Percentiles rank a stretch among this genome's conserved stretches.
Conservation (phyloP, 2,329 filamentous ascomycete genomes). For the Capronia epimyces region DNA sequence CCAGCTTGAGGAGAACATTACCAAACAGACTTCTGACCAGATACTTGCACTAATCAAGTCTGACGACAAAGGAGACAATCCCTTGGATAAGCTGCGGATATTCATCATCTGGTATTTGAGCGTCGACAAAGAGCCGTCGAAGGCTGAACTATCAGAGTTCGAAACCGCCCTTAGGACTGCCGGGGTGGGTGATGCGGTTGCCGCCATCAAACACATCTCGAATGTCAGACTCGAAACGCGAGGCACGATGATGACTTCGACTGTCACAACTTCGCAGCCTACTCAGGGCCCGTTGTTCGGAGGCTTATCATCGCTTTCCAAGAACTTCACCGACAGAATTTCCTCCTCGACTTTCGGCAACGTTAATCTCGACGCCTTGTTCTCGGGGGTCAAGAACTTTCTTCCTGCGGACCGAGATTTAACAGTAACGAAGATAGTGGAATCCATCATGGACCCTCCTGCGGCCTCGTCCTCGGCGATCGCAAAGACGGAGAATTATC, state of each 20-base stretch:
- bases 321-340: conserved; percentile 85
- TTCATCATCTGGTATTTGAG: conserved; percentile 98
- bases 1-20: conserved; percentile 86
- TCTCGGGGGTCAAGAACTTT: conserved; percentile 96
- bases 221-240: conserved; percentile 90
- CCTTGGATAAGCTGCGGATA: conserved; percentile 81
- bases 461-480: conserved; percentile 86
- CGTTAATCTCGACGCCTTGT: conserved; percentile 86
- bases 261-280: conserved; percentile 59
- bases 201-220: conserved; percentile 76
- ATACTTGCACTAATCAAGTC: conserved; percentile 83
- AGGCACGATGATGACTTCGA: conserved; percentile 93
- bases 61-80: conserved; percentile 71
- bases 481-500: conserved; percentile 90
- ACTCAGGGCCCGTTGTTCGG: conserved; percentile 71
- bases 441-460: conserved; percentile 94
- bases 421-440: conserved; percentile 94
- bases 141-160: conserved; percentile 77
- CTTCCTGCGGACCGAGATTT: conserved; percentile 92
- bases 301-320: conserved; percentile 86
- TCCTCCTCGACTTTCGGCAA: conserved; percentile 81
- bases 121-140: conserved; percentile 79
- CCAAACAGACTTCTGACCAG: conserved; percentile 84
- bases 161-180: conserved; percentile 73
- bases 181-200: conserved; percentile 62